Evolutionary conservation across 352 stramenopile species (phyloP).

Genomic region (Phytophthora sojae): DNA sequence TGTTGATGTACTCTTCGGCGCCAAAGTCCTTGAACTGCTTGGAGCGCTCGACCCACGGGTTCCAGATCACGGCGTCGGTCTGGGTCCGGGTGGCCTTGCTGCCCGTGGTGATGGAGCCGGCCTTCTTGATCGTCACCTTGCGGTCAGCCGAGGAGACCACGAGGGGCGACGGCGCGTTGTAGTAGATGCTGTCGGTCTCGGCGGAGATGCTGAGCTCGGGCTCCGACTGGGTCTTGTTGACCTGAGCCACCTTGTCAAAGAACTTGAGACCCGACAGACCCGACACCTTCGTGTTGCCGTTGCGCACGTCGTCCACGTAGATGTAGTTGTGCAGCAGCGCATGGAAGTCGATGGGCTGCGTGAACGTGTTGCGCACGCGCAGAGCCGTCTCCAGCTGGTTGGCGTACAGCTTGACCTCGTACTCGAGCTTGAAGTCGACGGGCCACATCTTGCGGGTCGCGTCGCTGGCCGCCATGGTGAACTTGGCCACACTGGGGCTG

Average conservation of each 20-base stretch:
- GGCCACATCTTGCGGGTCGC: slow-evolving; percentile 49
- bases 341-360: slow-evolving; percentile 89
- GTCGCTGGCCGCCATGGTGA: slow-evolving; percentile 41
- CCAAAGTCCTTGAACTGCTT: slow-evolving; percentile 94
- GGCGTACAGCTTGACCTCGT: slow-evolving; percentile 66
- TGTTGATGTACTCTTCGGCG: slow-evolving; percentile 93
- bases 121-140: slow-evolving; percentile 73
- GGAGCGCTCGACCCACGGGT: slow-evolving; percentile 93
- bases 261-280: slow-evolving; percentile 88
- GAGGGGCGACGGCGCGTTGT: slow-evolving; percentile 45
- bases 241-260: slow-evolving; percentile 85
- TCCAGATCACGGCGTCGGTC: slow-evolving; percentile 92
- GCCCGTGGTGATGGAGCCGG: slow-evolving; percentile 47
- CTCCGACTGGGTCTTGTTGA: slow-evolving; percentile 61
- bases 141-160: slow-evolving; percentile 24
- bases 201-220: slow-evolving; percentile 62
- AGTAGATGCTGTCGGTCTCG: slow-evolving; percentile 92
- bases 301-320: slow-evolving; percentile 76
- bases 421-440: slow-evolving; percentile 67
- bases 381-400: slow-evolving; percentile 72
- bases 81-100: slow-evolving; percentile 17
- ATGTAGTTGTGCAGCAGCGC: slow-evolving; percentile 95
- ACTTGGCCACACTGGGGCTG: slow-evolving; percentile 34
- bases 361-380: slow-evolving; percentile 87
- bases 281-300: slow-evolving; percentile 59